Evolutionary conservation across 2,329 filamentous ascomycete species (phyloP).

Genomic region (Chaetomium strumarium): DNA sequence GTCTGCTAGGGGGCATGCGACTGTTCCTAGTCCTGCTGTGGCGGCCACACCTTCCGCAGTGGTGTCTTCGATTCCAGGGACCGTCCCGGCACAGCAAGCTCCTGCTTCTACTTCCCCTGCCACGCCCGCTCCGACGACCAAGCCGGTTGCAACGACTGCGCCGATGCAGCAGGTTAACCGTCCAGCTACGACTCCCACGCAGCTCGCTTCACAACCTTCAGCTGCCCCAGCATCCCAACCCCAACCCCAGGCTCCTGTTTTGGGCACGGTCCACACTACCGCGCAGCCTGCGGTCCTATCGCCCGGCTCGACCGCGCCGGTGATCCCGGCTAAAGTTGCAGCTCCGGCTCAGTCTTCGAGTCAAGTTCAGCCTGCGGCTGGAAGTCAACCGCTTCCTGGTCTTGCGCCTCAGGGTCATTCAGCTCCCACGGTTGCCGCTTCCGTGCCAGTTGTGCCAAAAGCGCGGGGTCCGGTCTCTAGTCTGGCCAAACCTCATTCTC

Average conservation of each 20-base stretch:
- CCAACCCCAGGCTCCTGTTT: background rate
- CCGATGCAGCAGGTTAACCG: slow-evolving; percentile 1
- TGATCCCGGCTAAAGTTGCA: background rate
- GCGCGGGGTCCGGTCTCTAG: background rate
- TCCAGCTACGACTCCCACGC: background rate
- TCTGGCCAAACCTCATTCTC: background rate
- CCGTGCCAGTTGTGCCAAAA: background rate
- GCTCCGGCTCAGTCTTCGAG: background rate
- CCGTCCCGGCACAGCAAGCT: background rate
- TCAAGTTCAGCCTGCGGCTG: background rate
- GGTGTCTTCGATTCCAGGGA: background rate
- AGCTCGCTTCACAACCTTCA: background rate
- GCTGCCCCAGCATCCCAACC: background rate
- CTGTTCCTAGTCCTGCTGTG: background rate
- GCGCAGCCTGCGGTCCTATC: background rate
- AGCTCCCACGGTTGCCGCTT: background rate
- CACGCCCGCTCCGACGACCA: too few species aligned
- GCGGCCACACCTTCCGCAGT: background rate
- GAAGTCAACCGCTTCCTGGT: background rate
- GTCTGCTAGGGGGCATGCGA: background rate
- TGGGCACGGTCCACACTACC: background rate
- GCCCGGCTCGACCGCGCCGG: background rate
- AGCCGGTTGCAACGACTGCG: background rate
- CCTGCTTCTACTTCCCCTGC: background rate
- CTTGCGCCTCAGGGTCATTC: background rate